Evolutionary conservation across 768 basidiomycete species (phyloP), one percentile per base, ranked within the genome.

Genomic region (Auriscalpium orientale): DNA sequence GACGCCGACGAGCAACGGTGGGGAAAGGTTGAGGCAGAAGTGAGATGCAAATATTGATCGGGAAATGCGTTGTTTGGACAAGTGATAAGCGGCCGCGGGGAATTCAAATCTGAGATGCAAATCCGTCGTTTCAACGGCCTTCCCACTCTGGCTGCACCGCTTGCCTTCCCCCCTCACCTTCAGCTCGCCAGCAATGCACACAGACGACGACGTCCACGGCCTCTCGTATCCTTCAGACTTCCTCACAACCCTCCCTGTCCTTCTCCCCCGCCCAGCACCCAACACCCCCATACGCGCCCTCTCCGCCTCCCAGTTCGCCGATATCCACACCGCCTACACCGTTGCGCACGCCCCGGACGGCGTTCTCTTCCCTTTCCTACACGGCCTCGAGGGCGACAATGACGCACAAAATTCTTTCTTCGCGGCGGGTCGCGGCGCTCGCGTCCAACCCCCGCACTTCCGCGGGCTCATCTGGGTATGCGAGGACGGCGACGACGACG

Each of bases 351-450:
- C 89, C 1, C 87, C 87, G 0, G 92, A 95, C 72, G 75, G 78
- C 43, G 78, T 86, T 62, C 80, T 94, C 56, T 95, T 95, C 68
- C 92, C 92, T 0, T 95, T 93, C 72, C 72, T 92, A 15, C 92
- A 94, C 64, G 89, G 91, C 46, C 76, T 94, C 58, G 91, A 94
- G 64, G 85, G 89, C 60, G 78, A 84, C 56, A 91, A 91, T 65
- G 70, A 79, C 15, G 83, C 84, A 0, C 91, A 92, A 72, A 90
- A 88, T 64, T 76, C 79, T 20, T 94, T 94, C 76, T 95, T 95
- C 66, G 77, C 80, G 11, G 66, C 76, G 10, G 16, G 56, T 51
- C 44, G 58, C 55, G 22, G 54, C 53, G 56, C 57, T 53, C 64
- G 70, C 28, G 68, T 65, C 54, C 70, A 76, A 1, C 77, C 76